Evolutionary conservation across 2,329 filamentous ascomycete species (phyloP).

Genomic region (Xylaria multiplex): DNA sequence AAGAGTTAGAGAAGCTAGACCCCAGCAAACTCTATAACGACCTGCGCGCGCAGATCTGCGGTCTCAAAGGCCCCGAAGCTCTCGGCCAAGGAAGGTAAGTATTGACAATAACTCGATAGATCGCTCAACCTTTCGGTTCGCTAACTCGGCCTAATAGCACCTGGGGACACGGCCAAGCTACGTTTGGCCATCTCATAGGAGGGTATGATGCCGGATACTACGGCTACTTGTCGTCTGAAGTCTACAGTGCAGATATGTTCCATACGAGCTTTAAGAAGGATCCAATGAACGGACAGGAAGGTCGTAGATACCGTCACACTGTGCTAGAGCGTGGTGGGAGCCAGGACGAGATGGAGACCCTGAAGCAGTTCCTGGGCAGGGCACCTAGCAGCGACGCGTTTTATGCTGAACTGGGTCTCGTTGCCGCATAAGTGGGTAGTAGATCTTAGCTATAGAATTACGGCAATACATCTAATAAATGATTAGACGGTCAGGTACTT

Average conservation of each 20-base stretch:
- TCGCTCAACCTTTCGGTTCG: slow-evolving; percentile 20
- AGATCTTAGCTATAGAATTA: slow-evolving; percentile 28
- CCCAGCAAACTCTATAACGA: slow-evolving; percentile 76
- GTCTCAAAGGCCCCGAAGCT: slow-evolving; percentile 78
- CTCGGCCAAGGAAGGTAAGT: slow-evolving; percentile 65
- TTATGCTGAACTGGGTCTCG: slow-evolving; percentile 76
- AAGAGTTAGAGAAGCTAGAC: slow-evolving; percentile 73
- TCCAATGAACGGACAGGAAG: slow-evolving; percentile 80
- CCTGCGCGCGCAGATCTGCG: slow-evolving; percentile 75
- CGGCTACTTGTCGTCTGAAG: slow-evolving; percentile 77
- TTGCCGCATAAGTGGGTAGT: slow-evolving; percentile 34
- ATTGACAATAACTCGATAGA: slow-evolving; percentile 27
- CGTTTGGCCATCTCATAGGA: slow-evolving; percentile 83
- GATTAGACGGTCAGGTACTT: slow-evolving; percentile 3
- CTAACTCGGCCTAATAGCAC: slow-evolving; percentile 55
- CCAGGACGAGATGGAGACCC: slow-evolving; percentile 81
- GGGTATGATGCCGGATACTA: slow-evolving; percentile 90
- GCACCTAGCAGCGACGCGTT: slow-evolving; percentile 82
- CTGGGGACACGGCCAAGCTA: slow-evolving; percentile 82
- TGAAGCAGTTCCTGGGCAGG: slow-evolving; percentile 81
- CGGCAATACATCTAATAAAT: slow-evolving; percentile 21
- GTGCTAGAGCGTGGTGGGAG: slow-evolving; percentile 81
- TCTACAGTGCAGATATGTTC: slow-evolving; percentile 90
- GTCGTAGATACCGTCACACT: slow-evolving; percentile 78
- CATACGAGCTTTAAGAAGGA: slow-evolving; percentile 79